Evolutionary conservation across 352 stramenopile species (phyloP).

Genomic region (Phytophthora pistaciae): DNA sequence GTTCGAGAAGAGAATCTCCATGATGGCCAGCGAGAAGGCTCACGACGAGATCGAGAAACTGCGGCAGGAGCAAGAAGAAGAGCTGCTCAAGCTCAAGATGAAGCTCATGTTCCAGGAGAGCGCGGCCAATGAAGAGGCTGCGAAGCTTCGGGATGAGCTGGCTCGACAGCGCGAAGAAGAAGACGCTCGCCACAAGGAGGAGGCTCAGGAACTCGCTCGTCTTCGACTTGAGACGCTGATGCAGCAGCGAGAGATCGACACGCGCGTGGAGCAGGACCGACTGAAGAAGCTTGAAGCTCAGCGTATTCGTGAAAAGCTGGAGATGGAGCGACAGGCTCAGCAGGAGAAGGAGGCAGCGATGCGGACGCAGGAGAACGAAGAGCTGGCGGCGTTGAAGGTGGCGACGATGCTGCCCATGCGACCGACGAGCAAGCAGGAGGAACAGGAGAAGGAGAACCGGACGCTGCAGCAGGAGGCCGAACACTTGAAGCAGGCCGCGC

Average conservation of each 20-base stretch:
- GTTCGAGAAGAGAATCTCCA: conserved; percentile 82
- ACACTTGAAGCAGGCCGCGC: conserved; percentile 48
- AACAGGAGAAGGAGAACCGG: conserved; percentile 43
- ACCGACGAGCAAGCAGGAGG: conserved; percentile 35
- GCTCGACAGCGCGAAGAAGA: conserved; percentile 59
- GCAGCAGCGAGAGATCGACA: conserved; percentile 58
- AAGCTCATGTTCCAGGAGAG: conserved; percentile 70
- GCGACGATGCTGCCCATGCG: conserved; percentile 50
- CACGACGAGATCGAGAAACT: conserved; percentile 83
- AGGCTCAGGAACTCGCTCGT: conserved; percentile 65
- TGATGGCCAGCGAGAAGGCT: conserved; percentile 86
- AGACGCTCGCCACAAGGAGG: conserved; percentile 46
- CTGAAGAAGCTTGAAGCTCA: conserved; percentile 47
- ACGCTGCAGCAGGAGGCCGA: conserved; percentile 52
- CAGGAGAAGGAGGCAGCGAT: conserved; percentile 55
- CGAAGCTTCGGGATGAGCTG: conserved; percentile 52
- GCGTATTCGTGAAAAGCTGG: conserved; percentile 51
- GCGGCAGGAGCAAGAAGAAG: conserved; percentile 75
- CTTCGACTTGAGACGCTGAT: conserved; percentile 67
- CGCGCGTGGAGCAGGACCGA: conserved; percentile 45
- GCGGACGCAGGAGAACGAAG: conserved; percentile 70
- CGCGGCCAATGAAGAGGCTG: conserved; percentile 56
- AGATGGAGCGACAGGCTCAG: conserved; percentile 50
- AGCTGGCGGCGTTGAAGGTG: conserved; percentile 63
- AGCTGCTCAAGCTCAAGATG: conserved; percentile 70